Evolutionary conservation across 805 yeast genomes (phyloP), one percentile per base, ranked within the genome.

Genomic region (Wickerhamomyces chaumierensis): DNA sequence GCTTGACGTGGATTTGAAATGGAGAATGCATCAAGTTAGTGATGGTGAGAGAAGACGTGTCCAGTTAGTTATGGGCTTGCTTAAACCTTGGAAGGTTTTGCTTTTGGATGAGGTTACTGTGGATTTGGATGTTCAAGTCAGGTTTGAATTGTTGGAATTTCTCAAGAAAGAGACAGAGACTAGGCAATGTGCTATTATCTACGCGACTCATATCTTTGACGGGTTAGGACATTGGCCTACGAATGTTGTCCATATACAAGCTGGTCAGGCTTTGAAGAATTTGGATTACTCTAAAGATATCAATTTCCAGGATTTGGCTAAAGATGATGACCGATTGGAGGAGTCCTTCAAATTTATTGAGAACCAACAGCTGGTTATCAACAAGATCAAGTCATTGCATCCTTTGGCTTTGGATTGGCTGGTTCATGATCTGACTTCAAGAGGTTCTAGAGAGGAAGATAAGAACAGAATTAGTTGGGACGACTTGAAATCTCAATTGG

Each of bases 31-130:
- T 47, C 75, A 73, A 36, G 78, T 90, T 32, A 81, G 94, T 36
- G 98, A 92, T 56, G 98, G 98, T 20, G 96, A 92, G 56, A 72
- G 97, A 42, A 69, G 98, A 48, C 68, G 98, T 42, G 97, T 92
- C 2, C 98, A 92, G 55, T 64, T 92, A 41, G 83, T 80, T 27
- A 87, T 92, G 95, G 97, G 97, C 0, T 66, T 92, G 36, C 62
- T 90, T 43, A 78, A 81, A 50, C 96, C 96, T 5, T 92, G 96
- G 95, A 76, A 75, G 43, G 68, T 87, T 17, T 62, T 92, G 25
- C 63, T 92, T n/a, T 65, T 92, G 36, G 98, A 92, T 57, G 98
- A 92, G 57, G 97, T 92, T 31, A 92, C 98, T 0, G 95, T 92
- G 20, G 98, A 92, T 58, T 68, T 92, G 48, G 98, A 92, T 55